phyloP scores from a whole-genome alignment of 2,329 filamentous ascomycete genomes.

The Eutypella sp. region DNA sequence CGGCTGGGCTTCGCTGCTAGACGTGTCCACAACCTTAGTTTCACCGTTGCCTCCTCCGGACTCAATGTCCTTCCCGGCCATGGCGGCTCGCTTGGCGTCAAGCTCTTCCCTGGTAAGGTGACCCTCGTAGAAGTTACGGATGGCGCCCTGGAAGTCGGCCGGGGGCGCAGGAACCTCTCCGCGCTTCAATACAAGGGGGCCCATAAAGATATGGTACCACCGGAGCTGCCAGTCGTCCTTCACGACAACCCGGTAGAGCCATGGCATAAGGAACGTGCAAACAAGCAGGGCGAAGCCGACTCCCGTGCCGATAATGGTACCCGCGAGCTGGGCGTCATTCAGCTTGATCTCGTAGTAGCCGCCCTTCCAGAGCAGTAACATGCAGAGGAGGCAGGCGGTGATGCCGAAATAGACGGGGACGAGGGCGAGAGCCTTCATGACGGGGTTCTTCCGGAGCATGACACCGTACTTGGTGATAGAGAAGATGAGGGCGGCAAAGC shows the following conservation, averaged over 20 bases:
- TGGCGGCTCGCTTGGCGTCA: constrained; percentile 32
- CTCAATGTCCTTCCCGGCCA: constrained; percentile 20
- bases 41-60: constrained; percentile 12
- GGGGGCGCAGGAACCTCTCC: constrained; percentile 37
- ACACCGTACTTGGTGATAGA: constrained; percentile 52
- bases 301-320: constrained; percentile 50
- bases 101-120: constrained; percentile 51
- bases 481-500: constrained; percentile 52
- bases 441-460: constrained; percentile 48
- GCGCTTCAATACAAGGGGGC: constrained; percentile 47
- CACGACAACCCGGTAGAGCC: constrained; percentile 53
- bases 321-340: constrained; percentile 42
- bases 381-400: constrained; percentile 48
- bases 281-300: constrained; percentile 45
- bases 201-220: constrained; percentile 47
- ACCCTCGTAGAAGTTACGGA: constrained; percentile 53
- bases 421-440: constrained; percentile 45
- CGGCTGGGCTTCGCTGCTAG: constrained; percentile 5
- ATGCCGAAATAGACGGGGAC: constrained; percentile 55
- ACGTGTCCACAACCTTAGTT: constrained; percentile 8
- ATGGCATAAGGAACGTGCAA: constrained; percentile 52
- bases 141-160: constrained; percentile 32
- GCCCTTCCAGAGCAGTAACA: constrained; percentile 58
- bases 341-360: constrained; percentile 42
- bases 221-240: constrained; percentile 57